Percentiles rank a stretch among this genome's conserved stretches.
Evolutionary conservation across 345 rosid genomes (phyloP).

Genomic region (Noccaea bulbosa): DNA sequence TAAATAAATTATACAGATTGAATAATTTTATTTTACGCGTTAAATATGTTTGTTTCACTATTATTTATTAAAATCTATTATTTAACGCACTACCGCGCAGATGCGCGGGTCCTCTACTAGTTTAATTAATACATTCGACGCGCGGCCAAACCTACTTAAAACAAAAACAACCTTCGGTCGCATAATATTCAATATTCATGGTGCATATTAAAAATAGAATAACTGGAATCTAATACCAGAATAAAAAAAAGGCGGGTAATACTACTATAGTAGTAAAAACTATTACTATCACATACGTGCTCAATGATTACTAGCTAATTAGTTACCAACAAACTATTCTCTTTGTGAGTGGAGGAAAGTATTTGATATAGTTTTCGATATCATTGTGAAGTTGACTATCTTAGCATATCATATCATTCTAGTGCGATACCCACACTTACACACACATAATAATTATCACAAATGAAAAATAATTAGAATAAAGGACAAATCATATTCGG

Average conservation of each 20-base stretch:
- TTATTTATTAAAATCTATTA: no score
- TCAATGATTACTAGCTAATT: conserved; percentile 40
- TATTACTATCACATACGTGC: conserved; percentile 31
- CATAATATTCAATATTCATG: conserved; percentile 22
- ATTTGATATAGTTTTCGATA: conserved; percentile 28
- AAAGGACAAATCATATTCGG: not conserved
- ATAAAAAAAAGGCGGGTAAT: conserved; percentile 28
- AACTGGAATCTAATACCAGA: conserved; percentile 21
- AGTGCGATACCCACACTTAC: conserved; percentile 36
- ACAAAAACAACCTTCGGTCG: conserved; percentile 27
- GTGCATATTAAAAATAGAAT: conserved; percentile 22
- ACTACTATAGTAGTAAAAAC: conserved; percentile 27
- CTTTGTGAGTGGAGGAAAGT: conserved; percentile 42
- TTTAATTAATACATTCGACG: conserved; percentile 10
- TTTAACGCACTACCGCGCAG: no score
- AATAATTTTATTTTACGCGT: no score
- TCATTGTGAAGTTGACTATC: conserved; percentile 47
- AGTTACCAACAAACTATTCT: conserved; percentile 13
- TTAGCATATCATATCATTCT: conserved; percentile 35
- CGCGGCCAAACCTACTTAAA: conserved; percentile 10
- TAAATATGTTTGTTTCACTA: no score
- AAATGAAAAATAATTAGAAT: not conserved
- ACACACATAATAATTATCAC: conserved; percentile 21
- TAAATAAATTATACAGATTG: no score
- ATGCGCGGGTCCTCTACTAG: no score